Conservation (phyloP, 2,329 filamentous ascomycete genomes). For the Aspergillus sp. region DNA sequence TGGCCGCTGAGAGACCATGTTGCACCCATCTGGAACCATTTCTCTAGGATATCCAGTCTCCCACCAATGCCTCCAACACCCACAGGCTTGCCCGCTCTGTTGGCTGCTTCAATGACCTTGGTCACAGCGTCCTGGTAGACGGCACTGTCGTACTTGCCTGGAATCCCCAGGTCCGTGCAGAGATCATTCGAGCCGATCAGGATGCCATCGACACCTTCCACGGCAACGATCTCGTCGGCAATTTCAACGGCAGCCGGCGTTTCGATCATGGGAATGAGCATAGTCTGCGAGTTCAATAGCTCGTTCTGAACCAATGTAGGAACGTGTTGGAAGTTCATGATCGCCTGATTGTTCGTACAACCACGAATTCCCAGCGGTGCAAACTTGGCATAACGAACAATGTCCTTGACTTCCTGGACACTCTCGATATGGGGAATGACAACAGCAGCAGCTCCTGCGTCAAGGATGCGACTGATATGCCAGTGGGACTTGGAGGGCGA, state of each 20-base stretch:
- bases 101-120: conserved; percentile 33
- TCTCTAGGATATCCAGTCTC: conserved; percentile 39
- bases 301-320: conserved; percentile 31
- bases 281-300: conserved; percentile 30
- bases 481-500: conserved; percentile 36
- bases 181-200: conserved; percentile 44
- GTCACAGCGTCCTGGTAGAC: conserved; percentile 24
- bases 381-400: conserved; percentile 36
- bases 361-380: conserved; percentile 32
- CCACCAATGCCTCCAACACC: conserved; percentile 39
- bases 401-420: conserved; percentile 31
- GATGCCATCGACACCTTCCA: conserved; percentile 41
- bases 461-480: conserved; percentile 35
- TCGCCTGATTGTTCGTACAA: conserved; percentile 32
- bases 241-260: conserved; percentile 34
- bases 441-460: conserved; percentile 38
- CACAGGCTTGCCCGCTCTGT: conserved; percentile 36
- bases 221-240: conserved; percentile 36
- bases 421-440: conserved; percentile 39
- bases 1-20: conserved; percentile 35
- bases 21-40: conserved; percentile 35
- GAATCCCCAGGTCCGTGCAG: conserved; percentile 40
- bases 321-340: conserved; percentile 30
- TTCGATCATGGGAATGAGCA: conserved; percentile 43
- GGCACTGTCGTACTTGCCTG: conserved; percentile 36